phyloP scores from a whole-genome alignment of 768 basidiomycete genomes.

The Lyophyllum shimeji region DNA sequence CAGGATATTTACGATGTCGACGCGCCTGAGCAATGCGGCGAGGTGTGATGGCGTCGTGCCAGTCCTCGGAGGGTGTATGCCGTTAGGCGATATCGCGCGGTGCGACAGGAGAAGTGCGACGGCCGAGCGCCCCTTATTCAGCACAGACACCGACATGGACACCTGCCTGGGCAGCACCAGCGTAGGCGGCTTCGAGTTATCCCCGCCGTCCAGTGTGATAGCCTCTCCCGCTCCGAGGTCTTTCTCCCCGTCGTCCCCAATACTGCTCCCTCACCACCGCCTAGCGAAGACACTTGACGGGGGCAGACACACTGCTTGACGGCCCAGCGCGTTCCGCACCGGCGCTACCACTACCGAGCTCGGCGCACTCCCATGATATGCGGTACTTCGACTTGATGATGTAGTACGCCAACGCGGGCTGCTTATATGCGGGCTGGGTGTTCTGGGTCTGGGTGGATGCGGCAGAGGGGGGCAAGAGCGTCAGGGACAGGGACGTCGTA shows the following conservation, averaged over 20 bases:
- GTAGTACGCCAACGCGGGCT: slow-evolving; percentile 57
- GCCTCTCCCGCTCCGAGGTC: slow-evolving; percentile 57
- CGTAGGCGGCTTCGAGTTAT: slow-evolving; percentile 48
- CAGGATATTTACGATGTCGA: slow-evolving; percentile 71
- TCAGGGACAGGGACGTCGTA: slow-evolving; percentile 10
- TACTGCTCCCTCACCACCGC: not conserved
- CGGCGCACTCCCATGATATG: slow-evolving; percentile 91
- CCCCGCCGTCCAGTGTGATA: slow-evolving; percentile 63
- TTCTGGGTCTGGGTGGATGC: slow-evolving; percentile 4
- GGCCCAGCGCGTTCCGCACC: slow-evolving; percentile 25
- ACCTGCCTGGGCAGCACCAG: slow-evolving; percentile 22
- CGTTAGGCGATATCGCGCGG: slow-evolving; percentile 78
- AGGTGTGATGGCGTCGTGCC: slow-evolving; percentile 75
- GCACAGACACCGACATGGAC: slow-evolving; percentile 2
- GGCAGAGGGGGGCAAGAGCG: slow-evolving; percentile 10
- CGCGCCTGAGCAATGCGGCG: slow-evolving; percentile 65
- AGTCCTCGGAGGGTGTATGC: slow-evolving; percentile 68
- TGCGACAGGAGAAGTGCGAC: slow-evolving; percentile 67
- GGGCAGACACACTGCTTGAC: slow-evolving; percentile 41
- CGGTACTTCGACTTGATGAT: slow-evolving; percentile 73
- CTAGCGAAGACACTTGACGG: slow-evolving; percentile 18
- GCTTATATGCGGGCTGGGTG: slow-evolving; percentile 44
- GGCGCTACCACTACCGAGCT: slow-evolving; percentile 68
- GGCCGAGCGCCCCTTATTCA: slow-evolving; percentile 41
- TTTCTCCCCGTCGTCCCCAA: slow-evolving; percentile 20